Evolutionary conservation across 805 yeast genomes (phyloP).

Genomic region (Nakazawaea ishiwadae): DNA sequence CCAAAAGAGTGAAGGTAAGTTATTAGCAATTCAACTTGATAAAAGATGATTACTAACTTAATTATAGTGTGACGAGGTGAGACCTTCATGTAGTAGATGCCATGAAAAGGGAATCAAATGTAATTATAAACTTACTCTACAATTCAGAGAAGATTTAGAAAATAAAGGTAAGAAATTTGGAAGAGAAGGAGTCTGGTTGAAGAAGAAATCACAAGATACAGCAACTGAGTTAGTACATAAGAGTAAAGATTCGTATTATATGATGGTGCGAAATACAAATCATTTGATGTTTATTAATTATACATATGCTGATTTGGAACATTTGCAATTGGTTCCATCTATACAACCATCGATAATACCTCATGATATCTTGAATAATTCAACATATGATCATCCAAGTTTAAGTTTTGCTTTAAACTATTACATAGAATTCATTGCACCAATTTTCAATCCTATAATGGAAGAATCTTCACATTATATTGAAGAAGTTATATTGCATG

Average conservation of each 20-base stretch:
- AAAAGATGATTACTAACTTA: too few relatives aligned
- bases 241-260: constrained; percentile 16
- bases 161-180: constrained; percentile 13
- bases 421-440: constrained; percentile 9
- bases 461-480: background rate
- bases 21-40: too few relatives aligned
- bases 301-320: constrained; percentile 15
- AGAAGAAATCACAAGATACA: constrained; percentile 3
- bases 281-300: constrained; percentile 7
- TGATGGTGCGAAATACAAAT: constrained; percentile 2
- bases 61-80: constrained; percentile 32
- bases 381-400: constrained; percentile 2
- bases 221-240: constrained; percentile 15
- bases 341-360: constrained; percentile 10
- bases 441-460: constrained; percentile 11
- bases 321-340: background rate
- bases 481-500: constrained; percentile 9
- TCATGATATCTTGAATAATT: constrained; percentile 4
- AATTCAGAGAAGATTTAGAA: constrained; percentile 14
- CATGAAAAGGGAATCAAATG: constrained; percentile 19
- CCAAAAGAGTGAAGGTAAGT: constrained; percentile 15
- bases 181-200: constrained; percentile 14
- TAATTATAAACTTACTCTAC: constrained; percentile 10
- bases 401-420: constrained; percentile 10
- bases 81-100: constrained; percentile 33